Evolutionary conservation across 2,329 filamentous ascomycete genomes (phyloP).

Genomic region (Xylaria hypoxylon): DNA sequence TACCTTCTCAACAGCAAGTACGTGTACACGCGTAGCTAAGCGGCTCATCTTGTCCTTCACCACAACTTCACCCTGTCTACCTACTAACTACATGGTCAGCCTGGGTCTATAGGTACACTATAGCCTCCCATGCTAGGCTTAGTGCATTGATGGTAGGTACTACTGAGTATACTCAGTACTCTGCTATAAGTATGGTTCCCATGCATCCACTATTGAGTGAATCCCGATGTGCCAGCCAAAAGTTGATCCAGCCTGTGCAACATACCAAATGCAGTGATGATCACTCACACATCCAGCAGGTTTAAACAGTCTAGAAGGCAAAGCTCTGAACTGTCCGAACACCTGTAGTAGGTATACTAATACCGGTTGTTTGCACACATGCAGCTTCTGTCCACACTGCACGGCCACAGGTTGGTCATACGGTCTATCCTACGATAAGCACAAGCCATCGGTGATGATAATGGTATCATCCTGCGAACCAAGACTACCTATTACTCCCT

Average conservation of each 20-base stretch:
- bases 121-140: constrained; percentile 29
- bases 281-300: constrained; percentile 1
- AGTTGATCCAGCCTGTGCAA: constrained; percentile 19
- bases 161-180: too few species aligned
- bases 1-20: constrained; percentile 2
- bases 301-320: neutral
- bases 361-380: neutral
- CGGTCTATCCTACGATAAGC: neutral
- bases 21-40: constrained; percentile 17
- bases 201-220: constrained; percentile 3
- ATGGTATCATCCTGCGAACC: constrained; percentile 6
- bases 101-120: neutral
- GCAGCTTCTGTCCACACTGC: neutral
- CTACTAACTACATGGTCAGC: neutral
- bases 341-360: neutral
- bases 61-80: neutral
- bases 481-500: neutral
- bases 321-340: constrained; percentile 1
- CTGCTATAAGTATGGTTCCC: too few species aligned
- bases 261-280: constrained; percentile 20
- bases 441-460: neutral
- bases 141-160: constrained; percentile 5
- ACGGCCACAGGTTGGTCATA: neutral
- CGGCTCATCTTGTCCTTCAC: constrained; percentile 12
- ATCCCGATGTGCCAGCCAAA: constrained; percentile 28